A percentile compares a stretch with the other conserved stretches of the same genome.
Conservation (phyloP, 139 green algal genomes). For the Spirogloea muscicola region DNA sequence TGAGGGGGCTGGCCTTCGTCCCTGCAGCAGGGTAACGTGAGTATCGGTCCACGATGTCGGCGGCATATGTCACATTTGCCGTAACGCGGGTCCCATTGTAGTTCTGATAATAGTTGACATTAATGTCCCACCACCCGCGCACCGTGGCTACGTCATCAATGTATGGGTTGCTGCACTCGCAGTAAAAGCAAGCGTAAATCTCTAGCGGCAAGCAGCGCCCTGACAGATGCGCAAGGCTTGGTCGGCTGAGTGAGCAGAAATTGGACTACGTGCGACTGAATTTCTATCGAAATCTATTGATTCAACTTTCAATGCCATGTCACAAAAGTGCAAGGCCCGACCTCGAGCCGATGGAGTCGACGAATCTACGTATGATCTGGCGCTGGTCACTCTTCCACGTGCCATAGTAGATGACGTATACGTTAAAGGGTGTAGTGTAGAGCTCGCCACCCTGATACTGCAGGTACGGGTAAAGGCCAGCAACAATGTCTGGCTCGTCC, state of each 20-base stretch:
- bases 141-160: not conserved
- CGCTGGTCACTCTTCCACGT: not conserved
- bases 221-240: no score
- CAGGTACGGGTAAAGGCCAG: no score
- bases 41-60: not conserved
- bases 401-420: slow-evolving; percentile 14
- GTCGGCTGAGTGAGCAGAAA: no score
- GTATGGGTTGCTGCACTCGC: no score
- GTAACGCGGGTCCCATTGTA: not conserved
- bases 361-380: slow-evolving; percentile 2
- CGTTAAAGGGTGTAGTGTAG: not conserved
- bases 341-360: not conserved
- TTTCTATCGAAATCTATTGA: no score
- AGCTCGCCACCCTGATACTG: slow-evolving; percentile 1
- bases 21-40: no score
- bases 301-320: no score
- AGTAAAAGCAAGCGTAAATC: no score
- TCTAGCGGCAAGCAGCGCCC: no score
- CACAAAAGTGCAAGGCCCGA: no score
- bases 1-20: slow-evolving; percentile 11
- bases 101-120: slow-evolving; percentile 12
- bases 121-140: slow-evolving; percentile 4
- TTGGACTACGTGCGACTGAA: no score
- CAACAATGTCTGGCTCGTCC: no score
- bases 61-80: not conserved